Base-by-base conservation (phyloP, 495 filamentous ascomycete species). In the Aspergillus hancockii region DNA sequence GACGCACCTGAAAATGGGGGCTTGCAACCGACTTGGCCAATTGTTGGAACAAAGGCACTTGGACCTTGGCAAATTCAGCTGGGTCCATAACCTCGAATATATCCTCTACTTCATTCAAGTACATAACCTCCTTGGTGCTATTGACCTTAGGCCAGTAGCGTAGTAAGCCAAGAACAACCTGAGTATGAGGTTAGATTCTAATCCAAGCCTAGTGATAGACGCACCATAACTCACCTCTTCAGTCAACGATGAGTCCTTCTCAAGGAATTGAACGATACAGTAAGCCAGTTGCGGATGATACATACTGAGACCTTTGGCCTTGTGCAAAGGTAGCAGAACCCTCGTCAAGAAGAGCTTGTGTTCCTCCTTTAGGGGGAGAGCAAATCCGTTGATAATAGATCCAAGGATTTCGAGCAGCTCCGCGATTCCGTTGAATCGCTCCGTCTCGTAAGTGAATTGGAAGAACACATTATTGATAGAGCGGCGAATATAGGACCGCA, bases 391-490 rank as follows among this genome's bases (percentile, higher is more conserved):
- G 84, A 99, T 99, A 62, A 99, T 99, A 54, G 94, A 98, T 40
- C 94, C 94, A 25, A 99, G 78, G 64, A 99, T 99, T 67, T 99
- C 94, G 46, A 99, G 79, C 46, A 99, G 80, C 71, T 99, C 94
- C 5, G 94, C 94, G 60, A 99, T 96, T 16, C 94, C 94, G 69
- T 99, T 99, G 78, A 98, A 98, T 52, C 94, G 84, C 73, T 99
- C 94, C 0, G 94, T 99, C 76, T 99, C 94, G 68, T 99, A 99
- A 58, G 89, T 90, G 74, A 99, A 99, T 70, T 99, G 94, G 83
- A 99, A 99, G 81, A 99, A 99, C 65, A 99, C 94, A 69, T 99
- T 98, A 81, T 99, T 98, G 79, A 99, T 99, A 40, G 95, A 98
- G 63, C 94, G 88, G 67, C 94, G 84, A 66, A 99, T 99, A 75